phyloP scores from a whole-genome alignment of 495 filamentous ascomycete species.

The Podospora appendiculata region DNA sequence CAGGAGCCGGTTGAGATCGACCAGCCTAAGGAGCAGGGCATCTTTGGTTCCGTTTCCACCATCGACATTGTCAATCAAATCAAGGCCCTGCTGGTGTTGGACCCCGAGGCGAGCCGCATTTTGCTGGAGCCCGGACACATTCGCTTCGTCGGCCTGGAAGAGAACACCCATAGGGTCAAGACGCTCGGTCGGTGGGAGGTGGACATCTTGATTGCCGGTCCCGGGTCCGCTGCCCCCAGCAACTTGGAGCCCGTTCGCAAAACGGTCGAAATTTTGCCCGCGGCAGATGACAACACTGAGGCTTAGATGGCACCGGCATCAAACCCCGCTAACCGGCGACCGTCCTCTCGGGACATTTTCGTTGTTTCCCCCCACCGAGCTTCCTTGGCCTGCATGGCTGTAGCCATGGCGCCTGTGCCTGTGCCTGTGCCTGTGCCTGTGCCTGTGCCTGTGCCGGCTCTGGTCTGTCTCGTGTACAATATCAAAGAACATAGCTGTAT shows the following conservation, averaged over 20 bases:
- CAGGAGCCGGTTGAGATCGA: neutral
- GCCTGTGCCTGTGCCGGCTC: too few relatives aligned
- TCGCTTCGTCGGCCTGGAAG: conserved; percentile 22
- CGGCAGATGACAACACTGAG: conserved; percentile 5
- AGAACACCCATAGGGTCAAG: conserved; percentile 29
- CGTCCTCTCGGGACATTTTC: too few relatives aligned
- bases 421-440: too few relatives aligned
- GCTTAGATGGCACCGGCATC: neutral
- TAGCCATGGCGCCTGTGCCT: too few relatives aligned
- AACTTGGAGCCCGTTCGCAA: conserved; percentile 20
- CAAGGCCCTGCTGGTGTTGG: conserved; percentile 15
- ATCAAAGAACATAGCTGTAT: too few relatives aligned
- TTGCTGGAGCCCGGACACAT: conserved; percentile 24
- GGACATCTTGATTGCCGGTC: conserved; percentile 12
- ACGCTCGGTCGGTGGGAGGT: conserved; percentile 31
- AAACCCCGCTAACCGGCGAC: neutral
- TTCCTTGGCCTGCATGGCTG: too few relatives aligned
- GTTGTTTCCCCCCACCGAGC: too few relatives aligned
- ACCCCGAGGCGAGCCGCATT: conserved; percentile 24
- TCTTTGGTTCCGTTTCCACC: conserved; percentile 36
- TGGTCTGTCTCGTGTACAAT: too few relatives aligned
- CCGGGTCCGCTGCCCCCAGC: neutral
- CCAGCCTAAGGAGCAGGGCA: conserved; percentile 10
- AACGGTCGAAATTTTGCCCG: conserved; percentile 23
- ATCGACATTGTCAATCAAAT: conserved; percentile 25